phyloP scores from a whole-genome alignment of 2,329 filamentous ascomycete species.

The Arthrobotrys sphaeroides region DNA sequence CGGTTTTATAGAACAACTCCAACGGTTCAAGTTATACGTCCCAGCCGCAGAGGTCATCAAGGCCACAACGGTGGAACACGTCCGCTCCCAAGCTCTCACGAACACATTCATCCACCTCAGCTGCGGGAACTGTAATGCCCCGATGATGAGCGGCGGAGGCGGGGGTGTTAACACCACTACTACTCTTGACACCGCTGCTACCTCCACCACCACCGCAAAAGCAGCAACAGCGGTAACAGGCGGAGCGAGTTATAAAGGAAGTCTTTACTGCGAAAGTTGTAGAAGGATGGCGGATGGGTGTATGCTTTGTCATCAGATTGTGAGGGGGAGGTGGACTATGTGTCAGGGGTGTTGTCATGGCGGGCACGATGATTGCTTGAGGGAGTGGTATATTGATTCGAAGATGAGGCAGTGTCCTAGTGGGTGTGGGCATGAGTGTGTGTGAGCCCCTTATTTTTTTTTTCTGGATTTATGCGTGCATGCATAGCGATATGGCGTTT shows the following conservation, averaged over 20 bases:
- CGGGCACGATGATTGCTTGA: conserved; percentile 55
- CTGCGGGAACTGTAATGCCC: conserved; percentile 46
- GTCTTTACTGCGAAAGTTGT: conserved; percentile 55
- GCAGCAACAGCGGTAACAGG: too few relatives aligned
- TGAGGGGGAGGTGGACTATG: conserved; percentile 57
- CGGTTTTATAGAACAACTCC: conserved; percentile 49
- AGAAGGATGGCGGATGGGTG: conserved; percentile 55
- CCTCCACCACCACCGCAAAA: too few relatives aligned
- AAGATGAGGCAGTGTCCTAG: conserved; percentile 55
- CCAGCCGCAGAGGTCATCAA: conserved; percentile 53
- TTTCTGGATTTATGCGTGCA: neutral
- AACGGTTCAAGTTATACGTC: conserved; percentile 55
- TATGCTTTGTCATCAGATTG: conserved; percentile 56
- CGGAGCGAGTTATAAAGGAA: conserved; percentile 54
- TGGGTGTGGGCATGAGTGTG: conserved; percentile 56
- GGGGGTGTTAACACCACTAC: neutral
- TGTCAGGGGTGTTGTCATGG: conserved; percentile 57
- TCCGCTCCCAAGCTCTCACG: conserved; percentile 40
- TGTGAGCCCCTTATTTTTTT: neutral
- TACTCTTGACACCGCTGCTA: conserved; percentile 29
- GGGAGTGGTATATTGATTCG: conserved; percentile 56
- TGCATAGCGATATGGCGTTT: conserved; percentile 27
- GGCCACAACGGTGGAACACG: conserved; percentile 36
- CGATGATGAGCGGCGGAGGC: conserved; percentile 31
- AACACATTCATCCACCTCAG: conserved; percentile 50